A percentile compares a stretch with the other conserved stretches of the same genome.
Evolutionary conservation across 1,284 basidiomycete genomes (phyloP).

Genomic region (Caloboletus inedulis): DNA sequence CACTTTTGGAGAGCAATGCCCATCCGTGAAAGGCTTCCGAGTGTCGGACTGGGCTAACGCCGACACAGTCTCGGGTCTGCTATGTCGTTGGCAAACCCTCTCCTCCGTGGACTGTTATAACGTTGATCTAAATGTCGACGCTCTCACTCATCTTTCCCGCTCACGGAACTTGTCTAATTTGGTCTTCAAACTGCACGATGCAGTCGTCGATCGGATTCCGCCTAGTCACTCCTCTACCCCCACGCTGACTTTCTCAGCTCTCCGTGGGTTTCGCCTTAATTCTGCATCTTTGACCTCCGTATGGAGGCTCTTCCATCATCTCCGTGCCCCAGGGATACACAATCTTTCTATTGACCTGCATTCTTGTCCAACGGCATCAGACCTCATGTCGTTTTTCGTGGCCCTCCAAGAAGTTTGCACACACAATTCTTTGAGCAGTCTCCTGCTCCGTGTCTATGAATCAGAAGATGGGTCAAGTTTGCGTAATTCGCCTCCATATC

Average conservation of each 20-base stretch:
- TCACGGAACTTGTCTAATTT: conserved; percentile 1
- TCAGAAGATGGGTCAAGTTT: background rate
- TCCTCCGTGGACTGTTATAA: background rate
- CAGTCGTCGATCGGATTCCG: background rate
- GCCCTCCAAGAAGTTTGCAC: conserved; percentile 3
- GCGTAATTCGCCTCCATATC: background rate
- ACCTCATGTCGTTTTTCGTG: conserved; percentile 9
- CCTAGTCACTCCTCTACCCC: background rate
- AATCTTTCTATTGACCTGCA: background rate
- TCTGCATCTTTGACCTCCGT: background rate
- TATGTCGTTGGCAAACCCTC: conserved; percentile 13
- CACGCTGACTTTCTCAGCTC: background rate
- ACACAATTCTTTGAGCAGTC: background rate
- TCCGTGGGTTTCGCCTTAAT: background rate
- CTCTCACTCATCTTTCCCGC: conserved; percentile 11
- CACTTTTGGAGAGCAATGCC: background rate
- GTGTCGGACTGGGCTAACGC: background rate
- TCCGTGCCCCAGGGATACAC: background rate
- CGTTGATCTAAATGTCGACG: background rate
- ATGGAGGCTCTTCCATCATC: conserved; percentile 5
- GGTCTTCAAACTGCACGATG: background rate
- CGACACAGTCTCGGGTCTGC: conserved; percentile 4
- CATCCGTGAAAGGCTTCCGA: conserved; percentile 1
- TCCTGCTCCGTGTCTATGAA: background rate
- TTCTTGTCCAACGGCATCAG: background rate